Percentiles rank a stretch among this genome's conserved stretches.
Evolutionary conservation across 345 rosid species (phyloP).

Genomic region (Citrus sp.): DNA sequence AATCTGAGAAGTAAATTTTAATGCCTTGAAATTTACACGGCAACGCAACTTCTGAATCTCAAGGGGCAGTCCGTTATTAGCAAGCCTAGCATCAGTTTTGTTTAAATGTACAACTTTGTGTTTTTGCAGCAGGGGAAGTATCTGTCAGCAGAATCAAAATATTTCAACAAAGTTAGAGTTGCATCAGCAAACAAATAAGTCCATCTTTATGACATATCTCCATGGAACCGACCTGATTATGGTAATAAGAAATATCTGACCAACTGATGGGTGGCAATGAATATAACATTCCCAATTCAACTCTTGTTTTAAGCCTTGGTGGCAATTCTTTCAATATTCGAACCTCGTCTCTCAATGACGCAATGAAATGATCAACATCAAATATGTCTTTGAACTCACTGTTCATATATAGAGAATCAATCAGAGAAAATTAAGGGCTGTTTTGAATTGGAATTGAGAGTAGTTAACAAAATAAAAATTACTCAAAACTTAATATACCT

Average conservation of each 20-base stretch:
- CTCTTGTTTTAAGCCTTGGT: slow-evolving; percentile 70
- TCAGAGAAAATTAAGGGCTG: slow-evolving; percentile 1
- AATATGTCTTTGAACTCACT: slow-evolving; percentile 96
- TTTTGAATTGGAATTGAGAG: slow-evolving; percentile 3
- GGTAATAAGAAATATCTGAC: slow-evolving; percentile 88
- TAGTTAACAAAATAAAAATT: background rate
- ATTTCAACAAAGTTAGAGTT: slow-evolving; percentile 16
- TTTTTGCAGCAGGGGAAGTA: slow-evolving; percentile 82
- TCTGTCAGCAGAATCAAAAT: slow-evolving; percentile 39
- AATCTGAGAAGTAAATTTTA: slow-evolving; percentile 73
- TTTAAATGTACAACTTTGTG: slow-evolving; percentile 84
- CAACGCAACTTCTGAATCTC: slow-evolving; percentile 91
- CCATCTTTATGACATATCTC: background rate
- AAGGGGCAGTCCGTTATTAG: slow-evolving; percentile 75
- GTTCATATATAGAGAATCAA: slow-evolving; percentile 19
- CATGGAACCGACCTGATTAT: slow-evolving; percentile 50
- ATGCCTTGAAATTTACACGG: slow-evolving; percentile 75
- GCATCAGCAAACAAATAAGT: background rate
- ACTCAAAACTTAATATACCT: slow-evolving; percentile 40
- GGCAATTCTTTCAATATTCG: slow-evolving; percentile 83
- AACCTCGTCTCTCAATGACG: slow-evolving; percentile 88
- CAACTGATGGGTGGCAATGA: slow-evolving; percentile 88
- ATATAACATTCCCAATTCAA: slow-evolving; percentile 60
- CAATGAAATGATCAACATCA: slow-evolving; percentile 84
- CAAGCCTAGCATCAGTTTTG: slow-evolving; percentile 88